Base-by-base conservation (phyloP, 768 basidiomycete species). In the Mycena floridula region DNA sequence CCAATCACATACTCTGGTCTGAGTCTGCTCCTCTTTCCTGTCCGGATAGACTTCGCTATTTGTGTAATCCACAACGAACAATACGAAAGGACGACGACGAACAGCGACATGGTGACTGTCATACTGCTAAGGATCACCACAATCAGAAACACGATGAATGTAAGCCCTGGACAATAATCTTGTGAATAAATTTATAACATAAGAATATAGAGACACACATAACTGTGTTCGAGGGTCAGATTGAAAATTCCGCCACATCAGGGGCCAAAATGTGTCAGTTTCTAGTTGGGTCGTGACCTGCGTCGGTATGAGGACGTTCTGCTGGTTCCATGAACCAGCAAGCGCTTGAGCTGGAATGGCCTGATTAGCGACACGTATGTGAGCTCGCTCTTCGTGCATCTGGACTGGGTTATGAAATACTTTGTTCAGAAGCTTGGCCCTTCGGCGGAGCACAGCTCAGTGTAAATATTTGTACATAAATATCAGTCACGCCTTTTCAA, bases 11-110 rank as follows among this genome's bases (percentile, higher is more conserved):
- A 95, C 54, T 81, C 77, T 36, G 65, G 69, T 7, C 74, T 67
- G 35, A 95, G 57, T 1, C 84, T 85, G 55, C 84, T 84, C 7
- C 74, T 72, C 47, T 88, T 73, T 7, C 83, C 85, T 20, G 86
- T 75, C 18, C 75, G 73, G 13, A 74, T 79, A 13, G 89, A 86
- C 20, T 92, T 73, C 43, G 83, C 68, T 39, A 96, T 89, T 62
- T 94, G 92, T 3, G 89, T 83, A 4, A 85, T 52, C 92, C 92
- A 96, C 55, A 93, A 82, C 47, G 73, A 73, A 5, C 82, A 84
- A 61, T 94, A 91, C 45, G 89, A 74, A 22, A 68, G 58, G 7
- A 69, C 76, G 25, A 93, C 73, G 50, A 86, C 79, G 15, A 83
- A 50, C 53, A 88, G 68, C 7, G 82, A 75, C 36, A 89, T 66